These are phyloP conservation scores for Wakefieldia striispora DNA, from an alignment of 768 basidiomycete species.

Conservation along the genomic window DNA sequence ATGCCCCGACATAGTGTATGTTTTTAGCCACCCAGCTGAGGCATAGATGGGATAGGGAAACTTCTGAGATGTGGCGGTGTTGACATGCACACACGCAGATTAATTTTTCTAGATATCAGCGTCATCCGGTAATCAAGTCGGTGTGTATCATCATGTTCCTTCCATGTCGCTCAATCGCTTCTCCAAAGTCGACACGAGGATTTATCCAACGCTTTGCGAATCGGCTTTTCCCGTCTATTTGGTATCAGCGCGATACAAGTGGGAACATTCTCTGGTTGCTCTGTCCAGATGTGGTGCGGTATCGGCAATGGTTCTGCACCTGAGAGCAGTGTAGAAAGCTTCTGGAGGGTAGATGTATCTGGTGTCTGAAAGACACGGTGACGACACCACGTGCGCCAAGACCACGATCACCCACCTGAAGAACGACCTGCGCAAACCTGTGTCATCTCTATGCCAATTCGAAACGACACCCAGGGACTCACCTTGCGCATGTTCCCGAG, in stretches of 20 bases:
- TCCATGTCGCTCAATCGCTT: conserved; percentile 9
- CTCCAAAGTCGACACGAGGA: conserved; percentile 39
- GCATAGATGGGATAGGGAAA: conserved; percentile 43
- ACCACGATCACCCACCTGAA: conserved; percentile 33
- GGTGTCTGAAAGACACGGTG: conserved; percentile 26
- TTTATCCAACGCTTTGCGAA: conserved; percentile 44
- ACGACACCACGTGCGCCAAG: too few species aligned
- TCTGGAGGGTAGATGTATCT: conserved; percentile 31
- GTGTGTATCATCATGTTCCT: neutral
- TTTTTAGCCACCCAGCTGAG: conserved; percentile 49
- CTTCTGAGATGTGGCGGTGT: conserved; percentile 37
- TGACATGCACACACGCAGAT: neutral
- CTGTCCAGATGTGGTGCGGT: conserved; percentile 41
- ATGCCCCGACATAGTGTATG: conserved; percentile 41
- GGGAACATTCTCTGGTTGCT: conserved; percentile 42
- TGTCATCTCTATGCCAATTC: neutral
- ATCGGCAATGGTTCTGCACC: conserved; percentile 24
- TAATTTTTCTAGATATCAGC: neutral
- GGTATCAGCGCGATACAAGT: conserved; percentile 45
- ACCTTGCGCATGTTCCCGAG: conserved; percentile 44
- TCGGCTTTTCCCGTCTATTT: conserved; percentile 35
- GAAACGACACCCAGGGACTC: neutral
- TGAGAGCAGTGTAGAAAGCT: conserved; percentile 31
- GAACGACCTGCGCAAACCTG: conserved; percentile 32
- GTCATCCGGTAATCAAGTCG: neutral